phyloP scores from a whole-genome alignment of 352 stramenopile species.

The Phytophthora ohioensis region DNA sequence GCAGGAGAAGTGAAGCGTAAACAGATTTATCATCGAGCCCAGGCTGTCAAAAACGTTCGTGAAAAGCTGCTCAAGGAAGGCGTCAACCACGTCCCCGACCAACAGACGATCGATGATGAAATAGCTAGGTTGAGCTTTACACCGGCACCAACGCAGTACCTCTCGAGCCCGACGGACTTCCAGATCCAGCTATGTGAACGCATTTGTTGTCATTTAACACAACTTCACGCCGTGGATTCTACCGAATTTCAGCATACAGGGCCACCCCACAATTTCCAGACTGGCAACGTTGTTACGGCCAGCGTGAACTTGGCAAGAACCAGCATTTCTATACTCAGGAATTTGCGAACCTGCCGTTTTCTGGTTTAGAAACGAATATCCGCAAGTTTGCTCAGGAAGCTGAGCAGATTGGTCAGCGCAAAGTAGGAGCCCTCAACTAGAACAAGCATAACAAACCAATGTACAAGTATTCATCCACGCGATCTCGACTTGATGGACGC shows the following conservation, averaged over 20 bases:
- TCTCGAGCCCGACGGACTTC: conserved; percentile 26
- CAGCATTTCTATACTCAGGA: conserved; percentile 25
- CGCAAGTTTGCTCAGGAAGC: conserved; percentile 30
- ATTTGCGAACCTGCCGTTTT: conserved; percentile 16
- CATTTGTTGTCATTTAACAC: conserved; percentile 66
- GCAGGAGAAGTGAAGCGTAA: conserved; percentile 35
- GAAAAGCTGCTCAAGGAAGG: conserved; percentile 19
- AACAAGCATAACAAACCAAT: neutral
- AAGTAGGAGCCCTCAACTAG: neutral
- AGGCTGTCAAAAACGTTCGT: conserved; percentile 21
- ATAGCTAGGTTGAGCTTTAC: conserved; percentile 9
- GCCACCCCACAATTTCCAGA: conserved; percentile 38
- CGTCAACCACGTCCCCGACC: conserved; percentile 5
- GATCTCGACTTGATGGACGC: too few relatives aligned
- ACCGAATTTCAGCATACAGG: conserved; percentile 56
- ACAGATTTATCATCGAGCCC: conserved; percentile 10
- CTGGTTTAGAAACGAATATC: conserved; percentile 18
- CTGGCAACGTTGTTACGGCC: conserved; percentile 61
- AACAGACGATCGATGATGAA: conserved; percentile 18
- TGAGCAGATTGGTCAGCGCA: conserved; percentile 22
- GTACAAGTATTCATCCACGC: neutral
- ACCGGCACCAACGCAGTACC: conserved; percentile 14
- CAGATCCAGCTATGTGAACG: conserved; percentile 64
- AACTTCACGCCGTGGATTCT: conserved; percentile 40
- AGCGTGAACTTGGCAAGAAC: conserved; percentile 24